Percentiles rank a stretch among this genome's conserved stretches.
phyloP scores from a whole-genome alignment of 352 stramenopile species.

The Pythium angustatum region DNA sequence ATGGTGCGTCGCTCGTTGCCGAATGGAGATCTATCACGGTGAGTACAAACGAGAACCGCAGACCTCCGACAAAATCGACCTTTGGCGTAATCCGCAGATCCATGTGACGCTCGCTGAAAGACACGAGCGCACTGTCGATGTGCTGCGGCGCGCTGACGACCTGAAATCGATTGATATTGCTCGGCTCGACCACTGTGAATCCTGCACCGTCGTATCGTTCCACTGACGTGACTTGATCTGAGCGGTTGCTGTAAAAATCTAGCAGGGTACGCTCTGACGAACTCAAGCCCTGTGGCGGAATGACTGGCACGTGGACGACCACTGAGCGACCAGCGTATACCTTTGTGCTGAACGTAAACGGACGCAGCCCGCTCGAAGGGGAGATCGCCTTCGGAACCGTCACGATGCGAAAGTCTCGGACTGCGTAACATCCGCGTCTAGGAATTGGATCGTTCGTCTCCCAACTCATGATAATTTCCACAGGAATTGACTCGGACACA shows the following conservation, averaged over 20 bases:
- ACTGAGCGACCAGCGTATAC: slow-evolving; percentile 23
- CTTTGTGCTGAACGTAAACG: slow-evolving; percentile 34
- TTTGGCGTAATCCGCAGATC: slow-evolving; percentile 20
- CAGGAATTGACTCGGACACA: neutral
- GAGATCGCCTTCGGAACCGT: slow-evolving; percentile 11
- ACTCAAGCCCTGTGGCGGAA: neutral
- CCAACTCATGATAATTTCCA: slow-evolving; percentile 30
- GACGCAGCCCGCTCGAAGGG: slow-evolving; percentile 8
- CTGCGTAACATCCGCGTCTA: slow-evolving; percentile 17
- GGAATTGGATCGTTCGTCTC: neutral
- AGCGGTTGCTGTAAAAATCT: slow-evolving; percentile 16
- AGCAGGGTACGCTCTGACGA: slow-evolving; percentile 4
- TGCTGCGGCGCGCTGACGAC: neutral
- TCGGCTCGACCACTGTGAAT: neutral
- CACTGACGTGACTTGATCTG: slow-evolving; percentile 4
- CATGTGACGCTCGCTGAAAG: slow-evolving; percentile 9
- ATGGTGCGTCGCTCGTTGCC: neutral
- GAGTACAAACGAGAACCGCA: slow-evolving; percentile 12
- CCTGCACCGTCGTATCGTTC: slow-evolving; percentile 14
- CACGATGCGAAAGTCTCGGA: slow-evolving; percentile 21
- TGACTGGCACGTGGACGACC: slow-evolving; percentile 30
- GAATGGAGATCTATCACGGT: neutral
- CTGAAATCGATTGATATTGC: neutral
- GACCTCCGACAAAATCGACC: slow-evolving; percentile 2
- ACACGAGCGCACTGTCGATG: neutral